phyloP scores from a whole-genome alignment of 1,284 basidiomycete species.

The Cutaneotrichosporon sp. region DNA sequence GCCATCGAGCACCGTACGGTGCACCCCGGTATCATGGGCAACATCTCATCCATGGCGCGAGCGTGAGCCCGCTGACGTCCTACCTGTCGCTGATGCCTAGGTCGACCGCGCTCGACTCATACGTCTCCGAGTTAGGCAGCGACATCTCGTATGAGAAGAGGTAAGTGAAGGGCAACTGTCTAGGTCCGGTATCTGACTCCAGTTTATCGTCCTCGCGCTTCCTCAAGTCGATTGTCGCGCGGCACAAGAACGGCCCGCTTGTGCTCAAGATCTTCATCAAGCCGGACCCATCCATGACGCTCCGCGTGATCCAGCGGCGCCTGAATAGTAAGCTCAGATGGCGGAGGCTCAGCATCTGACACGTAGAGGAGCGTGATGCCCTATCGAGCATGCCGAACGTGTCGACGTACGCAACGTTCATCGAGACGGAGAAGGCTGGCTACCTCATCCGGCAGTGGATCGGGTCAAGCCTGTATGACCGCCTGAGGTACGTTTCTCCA shows the following conservation, averaged over 20 bases:
- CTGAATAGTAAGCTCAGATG: conserved; percentile 62
- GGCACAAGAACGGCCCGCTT: conserved; percentile 69
- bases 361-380: conserved; percentile 76
- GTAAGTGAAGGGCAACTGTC: conserved; percentile 56
- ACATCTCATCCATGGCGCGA: conserved; percentile 54
- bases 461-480: conserved; percentile 92
- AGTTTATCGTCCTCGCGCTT: conserved; percentile 80
- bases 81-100: conserved; percentile 25
- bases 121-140: conserved; percentile 78
- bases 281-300: conserved; percentile 68
- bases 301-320: conserved; percentile 67
- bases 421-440: conserved; percentile 94
- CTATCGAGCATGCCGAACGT: conserved; percentile 83
- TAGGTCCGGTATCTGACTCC: conserved; percentile 13
- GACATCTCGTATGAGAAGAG: conserved; percentile 90
- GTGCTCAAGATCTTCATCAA: conserved; percentile 83
- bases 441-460: conserved; percentile 96
- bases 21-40: conserved; percentile 37
- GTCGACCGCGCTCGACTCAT: conserved; percentile 78
- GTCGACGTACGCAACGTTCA: conserved; percentile 84
- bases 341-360: conserved; percentile 6
- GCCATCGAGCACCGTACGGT: background rate
- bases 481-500: conserved; percentile 82
- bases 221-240: conserved; percentile 83
- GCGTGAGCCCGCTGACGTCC: conserved; percentile 38